Conservation (phyloP, 2,329 filamentous ascomycete species). For the Camillea tinctor region DNA sequence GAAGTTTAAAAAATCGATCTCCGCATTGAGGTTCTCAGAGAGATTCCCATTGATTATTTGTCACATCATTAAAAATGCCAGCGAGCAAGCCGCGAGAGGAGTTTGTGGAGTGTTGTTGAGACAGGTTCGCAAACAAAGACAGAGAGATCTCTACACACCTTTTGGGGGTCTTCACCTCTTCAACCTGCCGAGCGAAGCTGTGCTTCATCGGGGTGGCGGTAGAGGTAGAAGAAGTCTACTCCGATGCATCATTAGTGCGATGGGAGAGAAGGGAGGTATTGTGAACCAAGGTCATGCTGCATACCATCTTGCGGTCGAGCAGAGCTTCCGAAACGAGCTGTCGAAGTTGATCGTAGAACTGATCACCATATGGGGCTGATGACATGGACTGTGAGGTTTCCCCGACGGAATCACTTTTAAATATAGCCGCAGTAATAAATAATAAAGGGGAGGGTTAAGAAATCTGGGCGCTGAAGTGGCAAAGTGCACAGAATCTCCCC, state of each 20-base stretch:
- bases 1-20: slow-evolving; percentile 69
- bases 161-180: slow-evolving; percentile 84
- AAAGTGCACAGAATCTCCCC: slow-evolving; percentile 5
- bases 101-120: background rate
- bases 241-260: slow-evolving; percentile 15
- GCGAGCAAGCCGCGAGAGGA: slow-evolving; percentile 10
- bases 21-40: slow-evolving; percentile 92
- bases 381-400: slow-evolving; percentile 14
- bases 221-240: slow-evolving; percentile 69
- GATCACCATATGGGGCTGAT: slow-evolving; percentile 13
- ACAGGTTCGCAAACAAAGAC: background rate
- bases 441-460: no score
- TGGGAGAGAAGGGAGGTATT: background rate
- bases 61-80: slow-evolving; percentile 45
- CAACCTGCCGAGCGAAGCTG: slow-evolving; percentile 77
- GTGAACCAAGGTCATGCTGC: background rate
- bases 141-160: slow-evolving; percentile 67
- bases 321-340: slow-evolving; percentile 17
- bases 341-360: slow-evolving; percentile 22
- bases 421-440: background rate
- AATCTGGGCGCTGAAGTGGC: slow-evolving; percentile 3
- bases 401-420: background rate
- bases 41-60: slow-evolving; percentile 99
- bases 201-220: slow-evolving; percentile 69
- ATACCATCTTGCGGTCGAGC: slow-evolving; percentile 25